These are phyloP conservation scores for Dovyalis caffra DNA, from an alignment of 345 rosid genomes.

Conservation along the genomic window DNA sequence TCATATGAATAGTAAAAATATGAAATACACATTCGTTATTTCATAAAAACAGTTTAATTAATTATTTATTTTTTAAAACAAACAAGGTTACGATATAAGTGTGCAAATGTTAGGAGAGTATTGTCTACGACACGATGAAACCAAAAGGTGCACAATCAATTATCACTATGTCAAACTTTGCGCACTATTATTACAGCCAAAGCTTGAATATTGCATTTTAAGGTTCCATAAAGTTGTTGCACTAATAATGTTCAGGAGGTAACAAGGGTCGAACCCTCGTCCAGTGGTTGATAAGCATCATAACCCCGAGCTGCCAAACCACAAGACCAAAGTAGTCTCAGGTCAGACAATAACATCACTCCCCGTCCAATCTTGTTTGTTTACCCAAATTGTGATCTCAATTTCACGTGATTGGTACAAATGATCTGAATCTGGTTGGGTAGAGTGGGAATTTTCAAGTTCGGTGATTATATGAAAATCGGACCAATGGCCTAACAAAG, in stretches of 20 bases:
- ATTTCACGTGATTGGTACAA: neutral
- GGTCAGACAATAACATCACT: neutral
- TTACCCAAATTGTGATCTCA: neutral
- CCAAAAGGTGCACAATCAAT: neutral
- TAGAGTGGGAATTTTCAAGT: neutral
- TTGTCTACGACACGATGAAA: neutral
- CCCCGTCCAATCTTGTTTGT: neutral
- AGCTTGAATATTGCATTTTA: too few relatives aligned
- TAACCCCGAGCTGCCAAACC: neutral
- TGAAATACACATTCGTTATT: too few relatives aligned
- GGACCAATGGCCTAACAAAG: neutral
- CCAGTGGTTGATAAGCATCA: neutral
- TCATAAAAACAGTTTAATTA: too few relatives aligned
- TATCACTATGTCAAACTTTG: neutral
- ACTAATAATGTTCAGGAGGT: too few relatives aligned
- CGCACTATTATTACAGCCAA: too few relatives aligned
- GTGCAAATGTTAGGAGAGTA: neutral
- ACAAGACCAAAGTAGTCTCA: neutral
- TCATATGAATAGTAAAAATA: too few relatives aligned
- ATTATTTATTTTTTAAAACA: too few relatives aligned
- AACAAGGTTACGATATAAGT: too few relatives aligned
- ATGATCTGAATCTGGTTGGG: neutral
- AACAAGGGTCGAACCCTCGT: too few relatives aligned
- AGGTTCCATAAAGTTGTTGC: too few relatives aligned
- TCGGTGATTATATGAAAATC: neutral